Evolutionary conservation across 768 basidiomycete species (phyloP).

Genomic region (Pulveroboletus sp.): DNA sequence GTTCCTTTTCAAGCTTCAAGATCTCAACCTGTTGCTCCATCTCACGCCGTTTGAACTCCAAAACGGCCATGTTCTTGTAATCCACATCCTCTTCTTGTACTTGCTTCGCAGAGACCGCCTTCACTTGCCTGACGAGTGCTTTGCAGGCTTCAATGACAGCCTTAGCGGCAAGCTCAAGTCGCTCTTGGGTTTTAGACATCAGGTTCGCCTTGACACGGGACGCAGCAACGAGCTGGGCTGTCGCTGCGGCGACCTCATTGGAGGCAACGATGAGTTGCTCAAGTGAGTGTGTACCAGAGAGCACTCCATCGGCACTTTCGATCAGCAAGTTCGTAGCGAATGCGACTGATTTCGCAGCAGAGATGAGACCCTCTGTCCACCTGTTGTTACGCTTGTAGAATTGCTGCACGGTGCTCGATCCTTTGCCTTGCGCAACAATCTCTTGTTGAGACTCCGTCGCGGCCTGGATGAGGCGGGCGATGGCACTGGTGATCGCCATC

Average conservation of each 20-base stretch:
- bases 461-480: conserved; percentile 89
- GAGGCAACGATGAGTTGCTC: conserved; percentile 99
- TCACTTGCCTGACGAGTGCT: conserved; percentile 94
- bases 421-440: conserved; percentile 93
- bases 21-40: conserved; percentile 99
- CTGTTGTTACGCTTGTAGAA: conserved; percentile 99
- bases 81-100: conserved; percentile 70
- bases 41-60: conserved; percentile 96
- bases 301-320: conserved; percentile 95
- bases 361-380: conserved; percentile 99
- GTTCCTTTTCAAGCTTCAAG: conserved; percentile 90
- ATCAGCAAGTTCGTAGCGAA: conserved; percentile 94
- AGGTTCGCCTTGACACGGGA: conserved; percentile 97
- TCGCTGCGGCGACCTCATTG: conserved; percentile 95
- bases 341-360: conserved; percentile 95
- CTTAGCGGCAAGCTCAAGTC: conserved; percentile 92
- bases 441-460: conserved; percentile 98
- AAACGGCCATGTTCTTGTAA: conserved; percentile 86
- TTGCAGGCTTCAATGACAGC: conserved; percentile 97
- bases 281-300: conserved; percentile 92
- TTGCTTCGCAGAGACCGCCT: conserved; percentile 86
- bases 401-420: conserved; percentile 86
- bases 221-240: conserved; percentile 97
- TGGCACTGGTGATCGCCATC: conserved; percentile 93
- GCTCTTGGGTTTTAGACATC: conserved; percentile 98